Base-by-base conservation (phyloP, 805 yeast species). In the Cyberlindnera mycetangii region DNA sequence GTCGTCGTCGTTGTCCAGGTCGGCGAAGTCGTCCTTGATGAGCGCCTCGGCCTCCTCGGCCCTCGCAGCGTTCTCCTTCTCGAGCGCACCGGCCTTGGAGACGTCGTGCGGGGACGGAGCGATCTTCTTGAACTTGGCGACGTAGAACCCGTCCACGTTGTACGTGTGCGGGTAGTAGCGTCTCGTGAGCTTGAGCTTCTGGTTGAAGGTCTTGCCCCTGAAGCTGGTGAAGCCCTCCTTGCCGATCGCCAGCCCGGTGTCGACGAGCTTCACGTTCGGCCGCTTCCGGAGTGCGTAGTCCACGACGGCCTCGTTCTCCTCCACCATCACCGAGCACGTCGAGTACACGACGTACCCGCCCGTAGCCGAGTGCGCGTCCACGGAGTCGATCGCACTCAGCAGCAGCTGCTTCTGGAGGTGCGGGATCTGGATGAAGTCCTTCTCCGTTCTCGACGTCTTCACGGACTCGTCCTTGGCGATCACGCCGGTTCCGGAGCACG, bases 401-500 rank as follows among this genome's bases (percentile, higher is more conserved):
- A 93, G 69, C 56, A 93, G 75, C 71, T 93, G 98, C 67, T 92
- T 92, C 65, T 93, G 99, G 58, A 93, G 74, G 65, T 92, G 97
- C 44, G 99, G 98, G 57, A 93, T 86, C 67, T 92, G 95, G 56
- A 92, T 83, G 68, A 92, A 93, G 68, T 93, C 99, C 67, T 89
- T 89, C 63, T 89, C 97, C 17, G 96, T 89, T 74, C 98, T 84
- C 51, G 85, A 83, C 12, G 86, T 83, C 68, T 93, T 93, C 50
- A 93, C 98, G 42, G 88, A 82, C 62, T 89, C 95, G 70, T 93
- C 99, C 71, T 93, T 93, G 49, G 96, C 93, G 62, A 93, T 93
- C 56, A 93, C 99, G 70, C 99, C 99, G 3, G 99, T 92, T 72
- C 99, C 99, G 7, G 99, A 89, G 70, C 99, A 93, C 54, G 99